Evolutionary conservation across 2,329 filamentous ascomycete genomes (phyloP).

Genomic region (Clarireedia paspali): DNA sequence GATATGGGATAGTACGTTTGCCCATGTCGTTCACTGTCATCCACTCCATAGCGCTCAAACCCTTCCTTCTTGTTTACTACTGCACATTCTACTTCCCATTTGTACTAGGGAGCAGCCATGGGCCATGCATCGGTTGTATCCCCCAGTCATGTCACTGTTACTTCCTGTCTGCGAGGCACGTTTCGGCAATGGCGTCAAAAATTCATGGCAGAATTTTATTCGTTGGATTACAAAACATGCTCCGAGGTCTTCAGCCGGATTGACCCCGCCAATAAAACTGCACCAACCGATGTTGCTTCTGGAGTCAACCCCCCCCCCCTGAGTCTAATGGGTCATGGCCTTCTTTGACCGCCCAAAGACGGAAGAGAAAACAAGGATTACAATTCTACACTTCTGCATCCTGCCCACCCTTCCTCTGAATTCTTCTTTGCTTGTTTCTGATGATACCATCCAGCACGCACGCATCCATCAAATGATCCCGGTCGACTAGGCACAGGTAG

Average conservation of each 20-base stretch:
- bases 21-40: not conserved
- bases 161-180: slow-evolving; percentile 6
- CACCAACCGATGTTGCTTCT: not conserved
- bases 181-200: slow-evolving; percentile 13
- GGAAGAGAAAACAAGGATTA: slow-evolving; percentile 2
- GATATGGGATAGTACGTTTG: not conserved
- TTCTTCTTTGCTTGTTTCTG: slow-evolving; percentile 4
- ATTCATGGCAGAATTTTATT: slow-evolving; percentile 5
- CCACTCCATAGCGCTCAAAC: not conserved
- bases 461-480: slow-evolving; percentile 6
- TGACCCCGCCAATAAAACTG: not conserved
- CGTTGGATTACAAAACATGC: not conserved
- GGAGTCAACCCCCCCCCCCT: not conserved
- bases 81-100: too few relatives aligned
- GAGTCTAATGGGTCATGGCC: not conserved
- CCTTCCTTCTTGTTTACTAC: not conserved
- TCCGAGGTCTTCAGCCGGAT: slow-evolving; percentile 4
- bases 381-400: slow-evolving; percentile 3
- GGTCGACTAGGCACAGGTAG: not conserved
- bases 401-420: not conserved
- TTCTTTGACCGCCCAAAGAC: not conserved
- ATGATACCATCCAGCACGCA: slow-evolving; percentile 5
- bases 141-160: not conserved
- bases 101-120: too few relatives aligned
- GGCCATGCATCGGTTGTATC: not conserved